Percentiles rank a stretch among this genome's conserved stretches.
phyloP scores from a whole-genome alignment of 1,284 basidiomycete species.

The Clitocybe nebularis region DNA sequence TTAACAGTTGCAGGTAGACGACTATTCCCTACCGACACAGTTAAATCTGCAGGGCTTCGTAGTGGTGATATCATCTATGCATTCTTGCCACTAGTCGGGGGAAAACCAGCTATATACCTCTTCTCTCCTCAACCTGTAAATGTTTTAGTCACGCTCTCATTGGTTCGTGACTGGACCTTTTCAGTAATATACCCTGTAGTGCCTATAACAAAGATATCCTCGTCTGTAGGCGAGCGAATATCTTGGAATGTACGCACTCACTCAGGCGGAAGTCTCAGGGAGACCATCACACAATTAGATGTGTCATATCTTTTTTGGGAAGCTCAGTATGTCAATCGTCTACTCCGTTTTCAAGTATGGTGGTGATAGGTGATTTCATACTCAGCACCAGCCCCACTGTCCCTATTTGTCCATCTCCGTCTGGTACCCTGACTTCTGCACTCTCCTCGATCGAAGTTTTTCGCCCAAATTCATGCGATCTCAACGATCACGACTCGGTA shows the following conservation, averaged over 20 bases:
- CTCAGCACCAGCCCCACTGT: not conserved
- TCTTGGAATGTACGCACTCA: conserved; percentile 25
- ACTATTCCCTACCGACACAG: too few species aligned
- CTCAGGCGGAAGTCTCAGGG: conserved; percentile 22
- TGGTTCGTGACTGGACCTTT: conserved; percentile 27
- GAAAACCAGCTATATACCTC: conserved; percentile 33
- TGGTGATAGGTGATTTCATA: not conserved
- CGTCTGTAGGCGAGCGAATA: conserved; percentile 16
- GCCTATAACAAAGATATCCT: conserved; percentile 13
- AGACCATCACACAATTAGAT: conserved; percentile 22
- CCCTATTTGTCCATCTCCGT: not conserved
- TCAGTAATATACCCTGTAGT: conserved; percentile 30
- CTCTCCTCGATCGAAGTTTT: not conserved
- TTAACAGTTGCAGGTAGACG: too few species aligned
- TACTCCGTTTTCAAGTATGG: not conserved
- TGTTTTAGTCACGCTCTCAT: conserved; percentile 21
- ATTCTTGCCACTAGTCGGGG: not conserved
- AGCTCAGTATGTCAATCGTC: conserved; percentile 21
- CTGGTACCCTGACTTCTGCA: not conserved
- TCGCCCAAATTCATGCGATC: conserved; percentile 7
- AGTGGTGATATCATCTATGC: too few species aligned
- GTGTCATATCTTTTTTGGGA: conserved; percentile 33
- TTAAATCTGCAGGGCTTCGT: too few species aligned
- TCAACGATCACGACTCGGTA: conserved; percentile 23
- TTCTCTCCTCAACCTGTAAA: conserved; percentile 22